Conservation (phyloP, 2,329 filamentous ascomycete genomes). For the Alternaria sp. region DNA sequence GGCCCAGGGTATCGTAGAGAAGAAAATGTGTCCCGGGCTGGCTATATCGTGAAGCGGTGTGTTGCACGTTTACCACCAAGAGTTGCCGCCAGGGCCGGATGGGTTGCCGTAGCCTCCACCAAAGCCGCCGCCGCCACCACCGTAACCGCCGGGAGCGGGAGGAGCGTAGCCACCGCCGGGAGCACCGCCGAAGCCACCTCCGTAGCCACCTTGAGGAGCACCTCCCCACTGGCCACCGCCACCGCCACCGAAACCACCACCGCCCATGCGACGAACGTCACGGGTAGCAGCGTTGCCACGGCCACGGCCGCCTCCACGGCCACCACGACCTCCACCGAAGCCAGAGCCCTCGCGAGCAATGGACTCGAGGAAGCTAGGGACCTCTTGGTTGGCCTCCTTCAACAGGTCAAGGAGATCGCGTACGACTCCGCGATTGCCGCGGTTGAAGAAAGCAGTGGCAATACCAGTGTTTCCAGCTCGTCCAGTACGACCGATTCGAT, state of each 20-base stretch:
- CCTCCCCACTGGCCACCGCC: conserved; percentile 51
- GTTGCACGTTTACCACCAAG: conserved; percentile 66
- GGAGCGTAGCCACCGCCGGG: conserved; percentile 52
- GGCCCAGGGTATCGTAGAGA: conserved; percentile 30
- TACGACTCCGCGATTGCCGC: conserved; percentile 96
- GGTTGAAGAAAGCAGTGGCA: conserved; percentile 99
- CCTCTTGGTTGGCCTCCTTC: conserved; percentile 98
- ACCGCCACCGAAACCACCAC: conserved; percentile 62
- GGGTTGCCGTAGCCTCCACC: conserved; percentile 72
- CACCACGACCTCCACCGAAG: conserved; percentile 76
- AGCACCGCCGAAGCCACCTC: conserved; percentile 62
- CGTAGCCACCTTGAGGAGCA: conserved; percentile 51
- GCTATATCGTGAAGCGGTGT: conserved; percentile 29
- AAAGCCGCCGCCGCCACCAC: conserved; percentile 44
- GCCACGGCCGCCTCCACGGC: conserved; percentile 72
- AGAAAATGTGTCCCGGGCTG: conserved; percentile 35
- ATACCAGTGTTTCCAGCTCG: conserved; percentile 99
- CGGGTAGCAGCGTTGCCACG: conserved; percentile 75
- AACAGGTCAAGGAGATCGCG: conserved; percentile 96
- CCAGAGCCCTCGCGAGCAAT: conserved; percentile 92
- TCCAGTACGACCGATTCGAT: conserved; percentile 99
- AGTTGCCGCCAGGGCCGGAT: conserved; percentile 66
- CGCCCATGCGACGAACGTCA: conserved; percentile 74
- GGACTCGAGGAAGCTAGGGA: conserved; percentile 92
- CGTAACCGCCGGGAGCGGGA: conserved; percentile 56